phyloP scores from a whole-genome alignment of 352 stramenopile species.

The Albugo laibachii region DNA sequence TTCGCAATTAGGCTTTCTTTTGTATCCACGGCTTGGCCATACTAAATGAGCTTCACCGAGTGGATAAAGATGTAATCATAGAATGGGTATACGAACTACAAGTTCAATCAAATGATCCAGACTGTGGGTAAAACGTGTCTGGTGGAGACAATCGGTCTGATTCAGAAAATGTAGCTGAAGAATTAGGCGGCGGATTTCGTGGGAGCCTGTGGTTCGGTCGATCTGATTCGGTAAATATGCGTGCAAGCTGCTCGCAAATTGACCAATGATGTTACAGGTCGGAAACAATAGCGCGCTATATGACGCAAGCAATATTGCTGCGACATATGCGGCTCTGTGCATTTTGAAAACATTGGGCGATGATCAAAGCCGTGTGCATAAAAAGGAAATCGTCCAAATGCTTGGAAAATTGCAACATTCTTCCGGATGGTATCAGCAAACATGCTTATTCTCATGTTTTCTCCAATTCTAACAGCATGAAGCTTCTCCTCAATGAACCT shows the following conservation, averaged over 20 bases:
- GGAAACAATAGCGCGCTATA: slow-evolving; percentile 52
- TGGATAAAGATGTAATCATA: slow-evolving; percentile 49
- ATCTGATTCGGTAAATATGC: too few relatives aligned
- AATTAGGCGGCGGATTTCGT: neutral
- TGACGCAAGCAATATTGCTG: slow-evolving; percentile 71
- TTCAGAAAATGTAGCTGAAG: neutral
- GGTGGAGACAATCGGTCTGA: neutral
- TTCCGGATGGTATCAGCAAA: slow-evolving; percentile 17
- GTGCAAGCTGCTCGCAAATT: too few relatives aligned
- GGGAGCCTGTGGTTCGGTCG: neutral
- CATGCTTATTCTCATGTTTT: slow-evolving; percentile 20
- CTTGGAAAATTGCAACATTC: slow-evolving; percentile 40
- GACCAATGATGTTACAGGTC: neutral
- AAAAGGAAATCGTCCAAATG: slow-evolving; percentile 30
- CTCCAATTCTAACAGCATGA: neutral
- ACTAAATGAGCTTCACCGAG: slow-evolving; percentile 46
- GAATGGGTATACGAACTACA: slow-evolving; percentile 78
- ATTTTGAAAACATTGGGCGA: slow-evolving; percentile 75
- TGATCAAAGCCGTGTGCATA: slow-evolving; percentile 56
- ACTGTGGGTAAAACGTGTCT: neutral
- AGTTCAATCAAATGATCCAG: slow-evolving; percentile 27
- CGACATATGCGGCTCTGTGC: slow-evolving; percentile 64
- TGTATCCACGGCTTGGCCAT: slow-evolving; percentile 67
- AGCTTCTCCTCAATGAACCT: slow-evolving; percentile 37
- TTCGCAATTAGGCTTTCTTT: slow-evolving; percentile 42